Conservation (phyloP, 2,329 filamentous ascomycete species). For the Colletotrichum lini region DNA sequence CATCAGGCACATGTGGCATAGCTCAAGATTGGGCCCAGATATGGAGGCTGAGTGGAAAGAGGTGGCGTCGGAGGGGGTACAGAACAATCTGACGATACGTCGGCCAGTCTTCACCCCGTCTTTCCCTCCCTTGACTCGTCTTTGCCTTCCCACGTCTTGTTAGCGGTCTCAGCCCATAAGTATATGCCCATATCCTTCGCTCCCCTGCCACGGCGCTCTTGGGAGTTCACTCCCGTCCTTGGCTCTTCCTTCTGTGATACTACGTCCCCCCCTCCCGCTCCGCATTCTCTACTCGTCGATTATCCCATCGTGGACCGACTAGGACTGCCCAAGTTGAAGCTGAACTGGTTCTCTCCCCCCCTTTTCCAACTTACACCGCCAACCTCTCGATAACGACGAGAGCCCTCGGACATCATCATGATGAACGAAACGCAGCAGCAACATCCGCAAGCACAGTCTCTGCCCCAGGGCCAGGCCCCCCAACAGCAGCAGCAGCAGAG, state of each 20-base stretch:
- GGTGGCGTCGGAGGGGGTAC: neutral
- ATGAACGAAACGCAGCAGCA: slow-evolving; percentile 31
- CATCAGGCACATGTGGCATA: slow-evolving; percentile 3
- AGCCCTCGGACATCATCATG: neutral
- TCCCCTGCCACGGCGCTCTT: slow-evolving; percentile 2
- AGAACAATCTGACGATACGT: slow-evolving; percentile 10
- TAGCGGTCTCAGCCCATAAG: slow-evolving; percentile 26
- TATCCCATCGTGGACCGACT: neutral
- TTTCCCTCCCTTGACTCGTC: slow-evolving; percentile 31
- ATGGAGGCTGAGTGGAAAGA: slow-evolving; percentile 1
- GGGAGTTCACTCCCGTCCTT: neutral
- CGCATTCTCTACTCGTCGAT: neutral
- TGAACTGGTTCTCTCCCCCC: neutral
- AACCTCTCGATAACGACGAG: neutral
- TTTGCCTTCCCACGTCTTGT: neutral
- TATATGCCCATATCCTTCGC: neutral
- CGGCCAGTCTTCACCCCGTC: neutral
- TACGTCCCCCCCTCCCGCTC: no score
- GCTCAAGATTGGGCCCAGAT: neutral
- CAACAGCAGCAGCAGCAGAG: slow-evolving; percentile 2
- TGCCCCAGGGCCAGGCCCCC: neutral
- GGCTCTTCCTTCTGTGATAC: neutral
- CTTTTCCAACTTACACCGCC: neutral
- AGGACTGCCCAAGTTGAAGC: neutral
- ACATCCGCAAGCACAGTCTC: slow-evolving; percentile 3